Base-by-base conservation (phyloP, 208 protist genomes). In the Crithidia mellificae region DNA sequence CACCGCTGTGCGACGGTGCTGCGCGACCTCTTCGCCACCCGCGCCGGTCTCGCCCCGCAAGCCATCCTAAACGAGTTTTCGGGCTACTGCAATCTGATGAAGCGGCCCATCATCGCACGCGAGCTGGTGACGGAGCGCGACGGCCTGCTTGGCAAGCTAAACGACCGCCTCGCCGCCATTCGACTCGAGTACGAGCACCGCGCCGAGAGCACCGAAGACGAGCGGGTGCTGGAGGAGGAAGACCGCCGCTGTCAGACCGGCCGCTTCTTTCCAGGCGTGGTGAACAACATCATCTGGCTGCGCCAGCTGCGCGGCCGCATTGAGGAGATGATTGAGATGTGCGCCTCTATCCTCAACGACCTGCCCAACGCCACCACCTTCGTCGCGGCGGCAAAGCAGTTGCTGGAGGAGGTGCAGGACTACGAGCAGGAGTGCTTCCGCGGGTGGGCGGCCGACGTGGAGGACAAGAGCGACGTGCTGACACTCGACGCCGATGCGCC, bases 251-350 rank as follows among this genome's bases (percentile, higher is more conserved):
- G 83, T 72, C 93, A 97, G 57, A 82, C 93, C 11, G 91, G 93
- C 9, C 88, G 93, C 32, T 94, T 94, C 66, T 88, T 97, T 74
- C 93, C 93, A 1, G 91, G 84, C 34, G 88, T 97, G 15, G 90
- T 95, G 55, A 97, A 97, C 77, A 93, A 91, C 68, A 85, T 96
- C 65, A 88, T 96, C 53, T 97, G 91, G 90, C 80, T 96, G 6
- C 88, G 93, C 24, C 93, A 96, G 78, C 74, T 96, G 9, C 76
- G 85, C 20, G 77, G 85, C 25, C 69, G 79, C 17, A 80, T 94
- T 22, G 83, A 93, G 66, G 80, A 94, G 55, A 93, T 94, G 82
- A 79, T 85, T 30, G 20, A 77, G 11, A 91, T 94, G 80, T 92
- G 88, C 70, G 75, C 74, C 19, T 77, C 85, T 15, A 82, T 95